Evolutionary conservation across 108 stramenopile genomes (phyloP).

Genomic region (Stephanodiscus minutulus): DNA sequence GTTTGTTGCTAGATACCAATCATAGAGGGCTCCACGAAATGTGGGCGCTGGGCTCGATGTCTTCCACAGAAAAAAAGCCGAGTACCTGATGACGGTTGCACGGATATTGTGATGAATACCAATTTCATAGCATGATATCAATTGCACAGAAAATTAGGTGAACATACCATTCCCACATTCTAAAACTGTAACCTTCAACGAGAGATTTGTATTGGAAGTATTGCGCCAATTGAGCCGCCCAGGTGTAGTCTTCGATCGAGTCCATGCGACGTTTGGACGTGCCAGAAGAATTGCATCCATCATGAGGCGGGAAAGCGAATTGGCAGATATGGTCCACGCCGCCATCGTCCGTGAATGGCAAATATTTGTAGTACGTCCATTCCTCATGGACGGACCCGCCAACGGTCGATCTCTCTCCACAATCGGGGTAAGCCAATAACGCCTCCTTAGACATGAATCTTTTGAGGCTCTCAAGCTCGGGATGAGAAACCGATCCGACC

Average conservation of each 20-base stretch:
- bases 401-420: constrained; percentile 15
- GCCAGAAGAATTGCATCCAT: constrained; percentile 3
- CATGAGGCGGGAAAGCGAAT: constrained; percentile 31
- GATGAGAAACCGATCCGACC: constrained; percentile 51
- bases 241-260: constrained; percentile 36
- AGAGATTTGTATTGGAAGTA: constrained; percentile 50
- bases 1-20: constrained; percentile 53
- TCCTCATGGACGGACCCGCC: constrained; percentile 25
- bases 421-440: constrained; percentile 23
- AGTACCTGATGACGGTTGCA: neutral
- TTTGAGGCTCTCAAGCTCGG: constrained; percentile 30
- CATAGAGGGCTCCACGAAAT: constrained; percentile 55
- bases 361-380: constrained; percentile 52
- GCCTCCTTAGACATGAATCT: constrained; percentile 28
- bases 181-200: constrained; percentile 35
- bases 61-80: constrained; percentile 56
- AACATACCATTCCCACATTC: constrained; percentile 31
- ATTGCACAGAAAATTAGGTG: too few species aligned
- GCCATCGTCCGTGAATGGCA: constrained; percentile 23
- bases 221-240: constrained; percentile 50
- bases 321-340: constrained; percentile 43
- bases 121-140: too few species aligned
- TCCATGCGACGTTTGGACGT: constrained; percentile 22
- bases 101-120: too few species aligned
- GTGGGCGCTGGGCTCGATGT: constrained; percentile 50